Evolutionary conservation across 2,329 filamentous ascomycete species (phyloP).

Genomic region (Aspergillus aculeatinus): DNA sequence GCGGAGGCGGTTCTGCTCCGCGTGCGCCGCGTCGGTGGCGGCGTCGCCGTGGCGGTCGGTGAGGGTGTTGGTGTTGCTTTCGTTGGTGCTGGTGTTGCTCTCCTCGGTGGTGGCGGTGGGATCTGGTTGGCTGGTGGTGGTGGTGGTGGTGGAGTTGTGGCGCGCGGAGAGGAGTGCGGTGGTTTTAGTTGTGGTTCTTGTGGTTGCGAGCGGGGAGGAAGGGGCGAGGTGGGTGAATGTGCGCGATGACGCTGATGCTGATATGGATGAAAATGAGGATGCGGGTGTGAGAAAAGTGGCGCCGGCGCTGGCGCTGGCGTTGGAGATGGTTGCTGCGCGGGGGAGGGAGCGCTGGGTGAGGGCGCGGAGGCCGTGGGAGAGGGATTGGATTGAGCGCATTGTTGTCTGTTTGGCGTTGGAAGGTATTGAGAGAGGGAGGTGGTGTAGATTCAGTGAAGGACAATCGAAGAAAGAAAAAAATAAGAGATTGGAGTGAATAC

Average conservation of each 20-base stretch:
- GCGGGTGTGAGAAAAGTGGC: slow-evolving; percentile 1
- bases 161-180: background rate
- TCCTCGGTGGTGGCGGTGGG: slow-evolving; percentile 15
- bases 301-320: no score
- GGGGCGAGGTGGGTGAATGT: slow-evolving; percentile 24
- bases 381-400: slow-evolving; percentile 20
- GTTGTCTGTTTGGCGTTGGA: background rate
- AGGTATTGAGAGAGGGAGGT: no score
- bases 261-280: background rate
- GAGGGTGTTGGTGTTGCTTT: slow-evolving; percentile 18
- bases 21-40: slow-evolving; percentile 33
- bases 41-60: slow-evolving; percentile 31
- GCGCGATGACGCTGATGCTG: slow-evolving; percentile 13
- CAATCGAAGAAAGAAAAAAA: no score
- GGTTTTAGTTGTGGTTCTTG: background rate
- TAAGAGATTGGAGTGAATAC: no score
- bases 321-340: slow-evolving; percentile 11
- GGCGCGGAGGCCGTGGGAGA: slow-evolving; percentile 26
- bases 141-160: slow-evolving; percentile 8
- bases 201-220: slow-evolving; percentile 12
- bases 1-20: slow-evolving; percentile 37
- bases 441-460: no score
- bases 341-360: slow-evolving; percentile 14
- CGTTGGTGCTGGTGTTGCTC: no score
- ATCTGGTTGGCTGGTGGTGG: slow-evolving; percentile 1